phyloP scores from a whole-genome alignment of 257 asterid genomes.

The Solanum lignicaule region DNA sequence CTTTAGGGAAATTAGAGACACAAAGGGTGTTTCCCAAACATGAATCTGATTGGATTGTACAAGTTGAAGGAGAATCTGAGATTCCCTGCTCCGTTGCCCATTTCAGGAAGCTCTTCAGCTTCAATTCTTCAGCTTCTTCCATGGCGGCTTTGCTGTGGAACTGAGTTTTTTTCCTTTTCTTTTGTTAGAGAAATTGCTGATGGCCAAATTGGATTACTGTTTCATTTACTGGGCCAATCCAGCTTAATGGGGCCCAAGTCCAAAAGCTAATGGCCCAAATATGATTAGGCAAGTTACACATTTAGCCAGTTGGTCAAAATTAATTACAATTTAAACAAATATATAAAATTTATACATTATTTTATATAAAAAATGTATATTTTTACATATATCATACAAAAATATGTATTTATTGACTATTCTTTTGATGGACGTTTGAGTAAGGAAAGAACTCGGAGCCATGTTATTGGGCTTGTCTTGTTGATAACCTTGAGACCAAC shows the following conservation, averaged over 20 bases:
- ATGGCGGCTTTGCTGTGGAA: background rate
- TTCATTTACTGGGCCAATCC: background rate
- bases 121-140: conserved; percentile 28
- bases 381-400: background rate
- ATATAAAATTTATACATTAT: background rate
- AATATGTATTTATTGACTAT: background rate
- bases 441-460: background rate
- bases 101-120: conserved; percentile 41
- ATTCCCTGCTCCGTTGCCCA: conserved; percentile 69
- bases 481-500: background rate
- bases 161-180: background rate
- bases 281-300: background rate
- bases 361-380: background rate
- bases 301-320: background rate
- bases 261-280: background rate
- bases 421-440: background rate
- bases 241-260: background rate
- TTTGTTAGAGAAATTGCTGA: background rate
- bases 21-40: conserved; percentile 45
- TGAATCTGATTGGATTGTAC: conserved; percentile 5
- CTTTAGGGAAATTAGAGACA: conserved; percentile 57
- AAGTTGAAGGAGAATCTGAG: conserved; percentile 31
- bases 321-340: background rate
- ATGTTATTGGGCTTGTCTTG: background rate
- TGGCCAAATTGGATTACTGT: background rate